Percentiles rank a stretch among this genome's conserved stretches.
Evolutionary conservation across 2,329 filamentous ascomycete genomes (phyloP).

Genomic region (Myriosclerotinia curreyana): DNA sequence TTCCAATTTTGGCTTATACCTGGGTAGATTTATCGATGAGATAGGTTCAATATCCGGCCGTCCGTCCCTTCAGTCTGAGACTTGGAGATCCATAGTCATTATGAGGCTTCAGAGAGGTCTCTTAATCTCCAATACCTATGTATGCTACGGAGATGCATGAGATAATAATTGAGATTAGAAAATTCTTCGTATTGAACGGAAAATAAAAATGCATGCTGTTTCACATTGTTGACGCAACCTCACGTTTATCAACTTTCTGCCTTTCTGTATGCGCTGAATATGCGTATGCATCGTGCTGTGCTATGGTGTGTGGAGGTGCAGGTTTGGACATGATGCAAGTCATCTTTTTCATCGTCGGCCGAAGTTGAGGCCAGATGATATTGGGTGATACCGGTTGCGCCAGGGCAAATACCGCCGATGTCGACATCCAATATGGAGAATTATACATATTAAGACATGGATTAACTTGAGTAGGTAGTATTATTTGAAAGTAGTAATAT

Average conservation of each 20-base stretch:
- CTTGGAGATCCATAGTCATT: conserved; percentile 12
- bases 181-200: conserved; percentile 6
- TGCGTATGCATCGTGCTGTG: conserved; percentile 20
- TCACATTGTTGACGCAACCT: conserved; percentile 18
- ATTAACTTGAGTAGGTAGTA: conserved; percentile 16
- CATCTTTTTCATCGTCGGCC: conserved; percentile 20
- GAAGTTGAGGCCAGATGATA: conserved; percentile 19
- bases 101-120: conserved; percentile 13
- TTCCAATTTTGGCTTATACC: conserved; percentile 33
- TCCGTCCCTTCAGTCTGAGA: conserved; percentile 20
- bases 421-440: not conserved
- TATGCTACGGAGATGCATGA: conserved; percentile 15
- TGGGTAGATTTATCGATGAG: conserved; percentile 20
- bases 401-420: conserved; percentile 13
- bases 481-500: not conserved
- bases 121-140: conserved; percentile 19
- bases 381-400: not conserved
- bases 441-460: conserved; percentile 2
- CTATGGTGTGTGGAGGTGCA: conserved; percentile 13
- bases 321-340: conserved; percentile 22
- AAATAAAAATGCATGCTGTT: conserved; percentile 12
- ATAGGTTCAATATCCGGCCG: conserved; percentile 33
- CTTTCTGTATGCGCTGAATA: conserved; percentile 22
- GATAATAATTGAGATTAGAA: not conserved
- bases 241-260: conserved; percentile 10